A percentile compares a stretch with the other conserved stretches of the same genome.
Conservation (phyloP, 2,329 filamentous ascomycete genomes). For the Dactylellina cionopaga region DNA sequence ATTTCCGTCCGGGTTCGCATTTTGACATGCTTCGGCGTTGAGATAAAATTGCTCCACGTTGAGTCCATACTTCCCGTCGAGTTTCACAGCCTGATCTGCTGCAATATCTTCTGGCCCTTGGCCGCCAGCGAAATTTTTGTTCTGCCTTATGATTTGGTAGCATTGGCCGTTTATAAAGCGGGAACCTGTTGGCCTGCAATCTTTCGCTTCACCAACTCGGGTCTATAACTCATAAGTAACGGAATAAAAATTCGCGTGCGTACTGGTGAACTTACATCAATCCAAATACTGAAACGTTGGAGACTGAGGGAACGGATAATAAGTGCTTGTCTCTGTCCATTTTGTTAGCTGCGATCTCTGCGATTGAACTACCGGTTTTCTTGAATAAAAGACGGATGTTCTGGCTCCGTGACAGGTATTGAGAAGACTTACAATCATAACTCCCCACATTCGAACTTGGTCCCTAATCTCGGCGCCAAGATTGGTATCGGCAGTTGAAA, state of each 20-base stretch:
- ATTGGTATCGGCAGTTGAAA: not conserved
- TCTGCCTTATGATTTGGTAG: conserved; percentile 4
- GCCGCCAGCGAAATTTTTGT: no score
- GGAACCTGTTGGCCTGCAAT: conserved; percentile 13
- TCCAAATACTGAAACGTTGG: not conserved
- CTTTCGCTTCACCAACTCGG: not conserved
- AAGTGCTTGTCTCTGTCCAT: conserved; percentile 17
- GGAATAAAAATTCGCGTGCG: no score
- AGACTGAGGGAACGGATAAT: conserved; percentile 10
- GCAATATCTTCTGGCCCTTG: not conserved
- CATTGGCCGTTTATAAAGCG: conserved; percentile 32
- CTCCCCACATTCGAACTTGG: not conserved
- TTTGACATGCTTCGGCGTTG: conserved; percentile 4
- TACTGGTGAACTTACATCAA: conserved; percentile 30
- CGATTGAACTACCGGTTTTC: no score
- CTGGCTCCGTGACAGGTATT: no score
- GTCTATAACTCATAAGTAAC: conserved; percentile 3
- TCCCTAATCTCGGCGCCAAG: not conserved
- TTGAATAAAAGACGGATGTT: no score
- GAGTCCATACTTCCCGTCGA: not conserved
- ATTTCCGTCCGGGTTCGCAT: not conserved
- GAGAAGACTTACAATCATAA: not conserved
- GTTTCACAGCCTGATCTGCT: not conserved
- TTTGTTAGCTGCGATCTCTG: no score
- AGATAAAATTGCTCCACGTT: conserved; percentile 1